phyloP scores from a whole-genome alignment of 1,139 yeast genomes.

The Blastobotrys capitulatus region DNA sequence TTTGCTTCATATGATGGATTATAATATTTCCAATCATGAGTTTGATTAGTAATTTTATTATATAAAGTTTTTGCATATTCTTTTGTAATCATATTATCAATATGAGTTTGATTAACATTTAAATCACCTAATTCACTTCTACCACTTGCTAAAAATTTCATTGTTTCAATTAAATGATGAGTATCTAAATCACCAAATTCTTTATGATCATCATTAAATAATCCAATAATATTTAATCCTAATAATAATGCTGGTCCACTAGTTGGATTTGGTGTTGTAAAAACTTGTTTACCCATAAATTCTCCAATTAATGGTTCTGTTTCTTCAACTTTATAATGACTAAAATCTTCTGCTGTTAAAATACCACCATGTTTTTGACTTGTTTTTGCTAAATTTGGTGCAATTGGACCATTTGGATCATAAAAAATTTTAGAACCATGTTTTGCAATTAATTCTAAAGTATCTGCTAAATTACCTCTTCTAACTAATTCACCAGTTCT shows the following conservation, averaged over 20 bases:
- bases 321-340: constrained; percentile 49
- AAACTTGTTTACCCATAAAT: constrained; percentile 48
- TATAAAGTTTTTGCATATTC: constrained; percentile 56
- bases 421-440: constrained; percentile 78
- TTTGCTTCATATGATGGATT: constrained; percentile 69
- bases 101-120: constrained; percentile 32
- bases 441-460: constrained; percentile 60
- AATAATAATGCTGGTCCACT: constrained; percentile 78
- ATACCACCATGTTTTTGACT: constrained; percentile 55
- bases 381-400: constrained; percentile 44
- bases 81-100: constrained; percentile 35
- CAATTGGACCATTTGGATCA: constrained; percentile 77
- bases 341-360: constrained; percentile 57
- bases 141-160: constrained; percentile 91
- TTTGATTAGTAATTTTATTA: constrained; percentile 44
- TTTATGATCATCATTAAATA: constrained; percentile 28
- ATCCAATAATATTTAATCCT: constrained; percentile 60
- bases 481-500: constrained; percentile 53
- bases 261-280: constrained; percentile 71
- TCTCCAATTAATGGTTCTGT: constrained; percentile 49
- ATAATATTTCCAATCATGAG: constrained; percentile 66
- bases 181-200: constrained; percentile 46
- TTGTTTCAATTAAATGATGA: constrained; percentile 72
- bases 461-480: constrained; percentile 59
- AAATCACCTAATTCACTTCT: constrained; percentile 78